phyloP scores from a whole-genome alignment of 2,329 filamentous ascomycete species.

The Paradendryphiella salina region DNA sequence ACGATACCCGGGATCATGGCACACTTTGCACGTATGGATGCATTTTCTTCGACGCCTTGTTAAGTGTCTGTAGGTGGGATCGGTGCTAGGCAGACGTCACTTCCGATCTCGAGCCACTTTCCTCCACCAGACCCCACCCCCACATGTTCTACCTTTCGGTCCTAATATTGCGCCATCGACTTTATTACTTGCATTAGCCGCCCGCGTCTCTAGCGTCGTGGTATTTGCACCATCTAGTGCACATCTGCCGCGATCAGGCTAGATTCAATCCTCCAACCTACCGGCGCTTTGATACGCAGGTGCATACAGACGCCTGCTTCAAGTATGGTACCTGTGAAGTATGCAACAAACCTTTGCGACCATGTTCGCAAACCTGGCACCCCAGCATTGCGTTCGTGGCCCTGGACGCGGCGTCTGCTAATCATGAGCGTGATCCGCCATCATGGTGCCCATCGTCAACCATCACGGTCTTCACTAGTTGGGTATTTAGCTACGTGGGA shows the following conservation, averaged over 20 bases:
- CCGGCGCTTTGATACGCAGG: background rate
- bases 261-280: slow-evolving; percentile 1
- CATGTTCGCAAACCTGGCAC: background rate
- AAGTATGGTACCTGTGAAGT: background rate
- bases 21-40: background rate
- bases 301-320: background rate
- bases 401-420: background rate
- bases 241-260: background rate
- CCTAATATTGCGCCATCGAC: slow-evolving; percentile 13
- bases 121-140: background rate
- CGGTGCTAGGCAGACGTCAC: background rate
- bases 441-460: slow-evolving; percentile 30
- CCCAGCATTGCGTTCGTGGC: background rate
- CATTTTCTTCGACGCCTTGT: background rate
- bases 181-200: slow-evolving; percentile 2
- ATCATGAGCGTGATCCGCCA: slow-evolving; percentile 19
- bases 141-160: slow-evolving; percentile 6
- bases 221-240: background rate
- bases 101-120: background rate
- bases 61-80: too few relatives aligned
- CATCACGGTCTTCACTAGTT: slow-evolving; percentile 35
- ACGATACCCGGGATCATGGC: slow-evolving; percentile 19
- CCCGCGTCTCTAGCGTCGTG: background rate
- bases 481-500: slow-evolving; percentile 10
- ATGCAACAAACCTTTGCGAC: background rate